Base-by-base conservation (phyloP, 805 yeast species). In the Saturnispora serradocipensis region DNA sequence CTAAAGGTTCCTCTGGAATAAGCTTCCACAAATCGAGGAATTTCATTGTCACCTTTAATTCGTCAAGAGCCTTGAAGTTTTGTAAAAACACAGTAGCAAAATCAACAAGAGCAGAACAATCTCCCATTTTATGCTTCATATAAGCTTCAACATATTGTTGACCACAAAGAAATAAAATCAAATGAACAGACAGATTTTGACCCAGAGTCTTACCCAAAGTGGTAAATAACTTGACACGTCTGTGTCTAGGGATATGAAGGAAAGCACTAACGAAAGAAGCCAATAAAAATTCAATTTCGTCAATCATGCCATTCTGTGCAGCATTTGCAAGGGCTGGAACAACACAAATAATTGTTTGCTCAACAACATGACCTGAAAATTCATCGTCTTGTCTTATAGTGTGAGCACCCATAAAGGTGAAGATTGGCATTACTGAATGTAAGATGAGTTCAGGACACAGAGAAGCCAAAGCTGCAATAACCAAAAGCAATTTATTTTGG, bases 341-440 rank as follows among this genome's bases (percentile, higher is more conserved):
- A 47, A 93, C 97, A 59, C 86, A 83, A 22, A 85, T 71, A 47
- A 93, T 84, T 2, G 99, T 91, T 64, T 88, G 93, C 61, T 89
- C 95, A 56, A 93, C 88, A 44, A 90, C 97, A 58, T 86, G 86
- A 32, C 85, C 85, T 0, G 97, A 88, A 62, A 87, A 91, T 64
- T 88, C 97, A 67, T 93, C 98, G 66, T 93, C 99, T 69, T 93
- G 97, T 61, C 96, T 84, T 49, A 93, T 80, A 13, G 97, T 90
- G 62, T 89, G 95, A 11, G 98, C 96, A 54, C 99, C 99, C 98
- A 93, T 93, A 61, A 93, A 93, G 1, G 99, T 93, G 73, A 93
- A 93, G 48, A 93, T 91, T n/a, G 99, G 99, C 99, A 93, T 93
- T 8, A 93, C 96, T 2, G 97, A 86, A 69, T 93, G 98, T 50